Evolutionary conservation across 495 filamentous ascomycete genomes (phyloP).

Genomic region (Poronia punctata): DNA sequence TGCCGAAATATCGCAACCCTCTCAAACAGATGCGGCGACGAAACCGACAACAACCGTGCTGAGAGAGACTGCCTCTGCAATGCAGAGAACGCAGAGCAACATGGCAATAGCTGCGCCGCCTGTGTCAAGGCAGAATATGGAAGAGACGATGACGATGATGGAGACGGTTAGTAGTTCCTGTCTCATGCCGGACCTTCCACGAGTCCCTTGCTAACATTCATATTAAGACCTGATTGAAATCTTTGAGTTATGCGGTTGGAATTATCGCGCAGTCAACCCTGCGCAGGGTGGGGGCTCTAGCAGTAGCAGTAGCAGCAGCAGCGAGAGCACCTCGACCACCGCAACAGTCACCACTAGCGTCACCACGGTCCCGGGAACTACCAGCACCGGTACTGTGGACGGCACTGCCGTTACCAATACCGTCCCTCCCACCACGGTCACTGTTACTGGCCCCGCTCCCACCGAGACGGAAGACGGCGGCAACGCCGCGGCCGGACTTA

Average conservation of each 20-base stretch:
- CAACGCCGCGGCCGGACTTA: not conserved
- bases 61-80: constrained; percentile 3
- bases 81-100: not conserved
- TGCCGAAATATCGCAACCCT: constrained; percentile 1
- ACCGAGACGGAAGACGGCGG: not conserved
- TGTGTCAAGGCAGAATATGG: not conserved
- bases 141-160: not conserved
- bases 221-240: not conserved
- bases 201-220: not conserved
- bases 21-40: not conserved
- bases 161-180: not conserved
- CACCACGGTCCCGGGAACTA: not conserved
- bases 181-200: not conserved
- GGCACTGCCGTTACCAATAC: not conserved
- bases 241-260: constrained; percentile 1
- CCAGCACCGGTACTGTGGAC: not conserved
- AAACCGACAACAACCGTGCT: not conserved
- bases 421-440: not conserved
- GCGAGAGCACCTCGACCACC: not conserved
- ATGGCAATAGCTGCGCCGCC: constrained; percentile 1
- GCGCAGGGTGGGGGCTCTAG: not conserved
- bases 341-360: not conserved
- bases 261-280: not conserved
- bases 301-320: constrained; percentile 3
- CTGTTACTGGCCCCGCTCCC: not conserved